These are phyloP conservation scores for Cladophialophora immunda DNA, from an alignment of 2,329 filamentous ascomycete genomes.

Conservation along the genomic window DNA sequence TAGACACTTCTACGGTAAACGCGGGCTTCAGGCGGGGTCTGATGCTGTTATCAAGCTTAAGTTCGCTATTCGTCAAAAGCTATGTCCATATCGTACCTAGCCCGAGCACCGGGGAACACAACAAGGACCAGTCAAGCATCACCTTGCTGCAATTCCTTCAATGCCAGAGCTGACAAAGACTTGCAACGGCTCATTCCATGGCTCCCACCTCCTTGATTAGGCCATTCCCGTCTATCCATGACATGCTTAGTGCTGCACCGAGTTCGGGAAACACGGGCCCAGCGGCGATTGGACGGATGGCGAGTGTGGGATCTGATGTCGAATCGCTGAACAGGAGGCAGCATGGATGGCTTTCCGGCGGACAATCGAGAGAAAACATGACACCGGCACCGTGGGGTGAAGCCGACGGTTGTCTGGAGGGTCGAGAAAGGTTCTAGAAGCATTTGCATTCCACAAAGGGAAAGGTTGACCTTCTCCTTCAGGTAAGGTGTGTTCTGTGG, in stretches of 20 bases:
- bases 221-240: not conserved
- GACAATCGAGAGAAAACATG: not conserved
- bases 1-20: not conserved
- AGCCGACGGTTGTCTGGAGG: not conserved
- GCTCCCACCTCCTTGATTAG: not conserved
- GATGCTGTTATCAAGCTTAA: not conserved
- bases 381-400: not conserved
- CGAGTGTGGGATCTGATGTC: not conserved
- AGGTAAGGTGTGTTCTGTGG: not conserved
- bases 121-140: not conserved
- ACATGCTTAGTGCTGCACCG: not conserved
- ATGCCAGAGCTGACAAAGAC: not conserved
- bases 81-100: not conserved
- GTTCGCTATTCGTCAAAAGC: not conserved
- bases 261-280: not conserved
- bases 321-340: not conserved
- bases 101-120: not conserved
- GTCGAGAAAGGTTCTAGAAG: constrained; percentile 1
- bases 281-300: not conserved
- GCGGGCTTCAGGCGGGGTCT: not conserved
- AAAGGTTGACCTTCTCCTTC: constrained; percentile 16
- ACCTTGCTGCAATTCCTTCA: not conserved
- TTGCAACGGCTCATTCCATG: not conserved
- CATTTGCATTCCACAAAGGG: not conserved
- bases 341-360: not conserved